These are phyloP conservation scores for Gossypium australe DNA, from an alignment of 345 rosid species.

Conservation along the genomic window DNA sequence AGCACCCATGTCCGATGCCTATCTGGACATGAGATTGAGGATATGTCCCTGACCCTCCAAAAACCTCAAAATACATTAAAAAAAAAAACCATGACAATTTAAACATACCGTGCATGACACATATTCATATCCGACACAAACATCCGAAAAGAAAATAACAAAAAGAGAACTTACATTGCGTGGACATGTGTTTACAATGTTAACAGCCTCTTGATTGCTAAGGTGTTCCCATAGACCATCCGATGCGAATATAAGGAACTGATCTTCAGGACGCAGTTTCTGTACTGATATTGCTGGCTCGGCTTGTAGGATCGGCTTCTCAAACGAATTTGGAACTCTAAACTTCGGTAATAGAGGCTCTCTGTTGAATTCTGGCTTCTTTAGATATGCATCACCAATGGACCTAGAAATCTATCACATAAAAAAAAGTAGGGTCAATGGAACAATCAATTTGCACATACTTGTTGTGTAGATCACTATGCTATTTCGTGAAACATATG, in stretches of 20 bases:
- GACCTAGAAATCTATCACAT: constrained; percentile 74
- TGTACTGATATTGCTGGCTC: constrained; percentile 81
- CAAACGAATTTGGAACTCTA: constrained; percentile 64
- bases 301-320: constrained; percentile 79
- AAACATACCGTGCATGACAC: neutral
- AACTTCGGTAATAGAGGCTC: constrained; percentile 80
- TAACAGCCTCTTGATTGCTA: constrained; percentile 88
- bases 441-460: neutral
- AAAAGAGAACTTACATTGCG: constrained; percentile 57
- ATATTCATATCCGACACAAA: neutral
- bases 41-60: too few species aligned
- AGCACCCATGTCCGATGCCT: neutral
- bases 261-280: constrained; percentile 69
- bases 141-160: constrained; percentile 2
- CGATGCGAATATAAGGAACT: constrained; percentile 91
- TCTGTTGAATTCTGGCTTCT: constrained; percentile 77
- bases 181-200: constrained; percentile 68
- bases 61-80: too few species aligned
- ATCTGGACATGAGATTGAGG: too few species aligned
- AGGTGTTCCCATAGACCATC: constrained; percentile 99
- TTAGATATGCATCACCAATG: constrained; percentile 92
- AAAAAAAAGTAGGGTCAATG: constrained; percentile 12
- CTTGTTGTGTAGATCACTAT: neutral
- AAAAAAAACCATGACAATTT: too few species aligned
- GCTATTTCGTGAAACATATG: neutral